Base-by-base conservation (phyloP, 176 grass and related monocot genomes). In the Leersia perrieri region DNA sequence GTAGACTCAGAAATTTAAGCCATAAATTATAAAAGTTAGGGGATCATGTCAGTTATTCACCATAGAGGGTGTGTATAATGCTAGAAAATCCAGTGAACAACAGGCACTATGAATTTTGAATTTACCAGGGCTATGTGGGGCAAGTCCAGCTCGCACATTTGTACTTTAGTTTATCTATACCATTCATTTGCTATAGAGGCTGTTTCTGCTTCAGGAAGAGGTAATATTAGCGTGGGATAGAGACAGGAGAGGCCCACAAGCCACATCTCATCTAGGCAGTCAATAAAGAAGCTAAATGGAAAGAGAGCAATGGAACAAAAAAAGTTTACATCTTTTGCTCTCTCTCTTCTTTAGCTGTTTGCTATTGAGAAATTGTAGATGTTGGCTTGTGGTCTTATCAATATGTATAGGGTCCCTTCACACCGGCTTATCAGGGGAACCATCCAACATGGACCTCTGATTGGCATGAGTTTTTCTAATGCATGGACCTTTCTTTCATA, bases 281-380 rank as follows among this genome's bases (percentile, higher is more conserved):
- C 51, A 69, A 79, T 80, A 79, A 84, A 88, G 69, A 75, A 84
- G 70, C 28, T 81, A 82, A 82, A 82, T 82, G 47, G 68, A 78
- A 86, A 77, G 60, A 77, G 38, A 68, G 45, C 10, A 28, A 45
- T 40, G 83, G 58, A 66, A 32, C 58, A 45, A 5, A 85, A 49
- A 85, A 77, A 33, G 44, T 16, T 41, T 53, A 58, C 22, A 80
- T 65, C 60, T 80, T 63, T 29, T 79, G 20, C 29, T 22, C 36
- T 60, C 36, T 60, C 10, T 64, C 53, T 71, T 44, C 45, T 73
- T 86, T 86, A 28, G 67, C 78, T 26, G 76, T 85, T 78, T 66
- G 28, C 44, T 33, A 33, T 30, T 40, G 68, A 80, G 26, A 66
- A 33, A 35, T 27, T 9, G 84, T 67, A 58, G 8, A 26, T 68